Evolutionary conservation across 2,329 filamentous ascomycete species (phyloP).

Genomic region (Aspergillus latus): DNA sequence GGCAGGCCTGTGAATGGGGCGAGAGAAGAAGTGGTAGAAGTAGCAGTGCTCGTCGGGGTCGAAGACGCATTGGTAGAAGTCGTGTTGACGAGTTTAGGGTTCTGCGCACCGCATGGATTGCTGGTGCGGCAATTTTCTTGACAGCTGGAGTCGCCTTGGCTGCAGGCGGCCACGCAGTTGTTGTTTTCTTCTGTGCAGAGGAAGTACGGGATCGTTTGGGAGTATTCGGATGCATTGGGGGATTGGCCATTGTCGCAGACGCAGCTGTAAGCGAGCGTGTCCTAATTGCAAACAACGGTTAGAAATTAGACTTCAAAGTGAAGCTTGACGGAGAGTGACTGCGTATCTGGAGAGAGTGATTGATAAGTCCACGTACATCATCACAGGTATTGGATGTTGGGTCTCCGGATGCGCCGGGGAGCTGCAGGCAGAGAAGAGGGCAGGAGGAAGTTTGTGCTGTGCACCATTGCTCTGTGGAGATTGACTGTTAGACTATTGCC

Average conservation of each 20-base stretch:
- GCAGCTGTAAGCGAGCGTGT: conserved; percentile 55
- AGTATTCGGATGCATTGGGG: conserved; percentile 63
- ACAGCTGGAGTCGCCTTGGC: conserved; percentile 49
- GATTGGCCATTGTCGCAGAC: conserved; percentile 54
- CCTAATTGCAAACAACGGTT: conserved; percentile 24
- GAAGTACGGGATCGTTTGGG: conserved; percentile 63
- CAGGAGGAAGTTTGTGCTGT: conserved; percentile 42
- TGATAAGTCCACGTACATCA: conserved; percentile 28
- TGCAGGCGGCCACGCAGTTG: conserved; percentile 55
- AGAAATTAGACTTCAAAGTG: background rate
- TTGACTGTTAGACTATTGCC: conserved; percentile 2
- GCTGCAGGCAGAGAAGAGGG: conserved; percentile 47
- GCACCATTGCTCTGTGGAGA: conserved; percentile 44
- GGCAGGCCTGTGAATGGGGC: conserved; percentile 34
- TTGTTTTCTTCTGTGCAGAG: conserved; percentile 59
- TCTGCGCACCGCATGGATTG: conserved; percentile 62
- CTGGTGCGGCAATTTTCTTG: conserved; percentile 52
- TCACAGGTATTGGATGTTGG: conserved; percentile 43
- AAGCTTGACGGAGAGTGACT: background rate
- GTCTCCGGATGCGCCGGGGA: conserved; percentile 34
- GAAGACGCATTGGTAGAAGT: conserved; percentile 42
- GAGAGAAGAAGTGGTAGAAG: conserved; percentile 34
- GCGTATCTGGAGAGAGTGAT: background rate
- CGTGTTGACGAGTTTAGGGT: conserved; percentile 56
- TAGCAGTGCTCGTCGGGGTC: conserved; percentile 35